Base-by-base conservation (phyloP, 257 asterid species). In the Nicotiana undulata region DNA sequence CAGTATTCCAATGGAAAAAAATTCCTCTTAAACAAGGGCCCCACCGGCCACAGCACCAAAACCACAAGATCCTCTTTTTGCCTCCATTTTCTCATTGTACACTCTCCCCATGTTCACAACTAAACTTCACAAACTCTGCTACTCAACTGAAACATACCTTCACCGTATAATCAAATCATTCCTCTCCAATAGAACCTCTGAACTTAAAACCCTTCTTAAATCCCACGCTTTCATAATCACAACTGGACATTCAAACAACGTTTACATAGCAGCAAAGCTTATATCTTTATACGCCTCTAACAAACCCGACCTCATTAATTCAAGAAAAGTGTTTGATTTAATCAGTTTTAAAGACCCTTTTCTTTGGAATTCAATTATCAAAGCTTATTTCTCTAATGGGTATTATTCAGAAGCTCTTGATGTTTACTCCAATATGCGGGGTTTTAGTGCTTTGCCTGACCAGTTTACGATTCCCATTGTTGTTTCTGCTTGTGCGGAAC, bases 401-500 rank as follows among this genome's bases (percentile, higher is more conserved):
- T 61, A 78, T 56, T 85, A 90, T 53, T 76, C 28, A 32, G 83
- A 85, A 77, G 85, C 97, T 53, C 61, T 92, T 81, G 84, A 88
- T 0, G 68, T 89, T 77, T 94, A 86, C 88, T 70, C 85, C 61
- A 18, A 80, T 17, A 93, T 93, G 96, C 83, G 85, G 34, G 8
- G 9, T 84, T 89, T 49, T 18, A 81, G 83, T 31, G 9, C 46
- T 63, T 37, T 84, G 82, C 96, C 95, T 32, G 80, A 85, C 9
- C 86, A 87, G 22, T 94, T 94, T 77, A 94, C 92, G 29, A 6
- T 90, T 28, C 97, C 96, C 8, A 91, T 94, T 90, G 92, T 90
- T 46, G 89, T 88, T 84, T 91, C 96, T 49, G 89, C 97, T 56
- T 88, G 92, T 82, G 97, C 93, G 9, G 98, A 94, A 79, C 92